Evolutionary conservation across 345 rosid species (phyloP).

Genomic region (Cardamine resedifolia): DNA sequence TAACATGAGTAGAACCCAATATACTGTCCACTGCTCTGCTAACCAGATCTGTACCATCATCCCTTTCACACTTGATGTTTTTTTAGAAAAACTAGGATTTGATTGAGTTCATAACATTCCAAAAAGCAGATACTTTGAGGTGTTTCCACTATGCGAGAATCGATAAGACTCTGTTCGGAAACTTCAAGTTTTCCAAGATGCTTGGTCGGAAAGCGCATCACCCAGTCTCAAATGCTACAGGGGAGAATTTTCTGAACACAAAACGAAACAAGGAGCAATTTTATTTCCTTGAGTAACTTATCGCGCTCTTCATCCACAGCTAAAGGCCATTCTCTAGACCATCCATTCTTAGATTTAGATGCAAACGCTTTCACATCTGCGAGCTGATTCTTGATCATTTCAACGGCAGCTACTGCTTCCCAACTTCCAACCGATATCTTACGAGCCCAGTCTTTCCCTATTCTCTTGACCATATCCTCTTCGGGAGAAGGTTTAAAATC

Average conservation of each 20-base stretch:
- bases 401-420: too few relatives aligned
- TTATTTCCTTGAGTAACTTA: too few relatives aligned
- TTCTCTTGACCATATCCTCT: neutral
- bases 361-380: too few relatives aligned
- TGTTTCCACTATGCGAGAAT: neutral
- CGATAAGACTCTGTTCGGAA: conserved; percentile 1
- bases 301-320: too few relatives aligned
- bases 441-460: too few relatives aligned
- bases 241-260: conserved; percentile 5
- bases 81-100: conserved; percentile 7
- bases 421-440: too few relatives aligned
- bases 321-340: too few relatives aligned
- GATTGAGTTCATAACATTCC: conserved; percentile 12
- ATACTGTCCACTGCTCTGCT: conserved; percentile 15
- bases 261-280: neutral
- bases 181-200: conserved; percentile 16
- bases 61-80: conserved; percentile 8
- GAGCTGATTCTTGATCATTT: too few relatives aligned
- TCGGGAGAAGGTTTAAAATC: neutral
- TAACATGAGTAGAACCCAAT: neutral
- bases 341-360: too few relatives aligned
- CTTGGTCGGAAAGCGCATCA: neutral
- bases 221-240: conserved; percentile 19
- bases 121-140: conserved; percentile 34
- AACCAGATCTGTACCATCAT: conserved; percentile 23